A percentile compares a stretch with the other conserved stretches of the same genome.
Evolutionary conservation across 202 grass and related monocot species (phyloP).

Genomic region (Setaria viridis): DNA sequence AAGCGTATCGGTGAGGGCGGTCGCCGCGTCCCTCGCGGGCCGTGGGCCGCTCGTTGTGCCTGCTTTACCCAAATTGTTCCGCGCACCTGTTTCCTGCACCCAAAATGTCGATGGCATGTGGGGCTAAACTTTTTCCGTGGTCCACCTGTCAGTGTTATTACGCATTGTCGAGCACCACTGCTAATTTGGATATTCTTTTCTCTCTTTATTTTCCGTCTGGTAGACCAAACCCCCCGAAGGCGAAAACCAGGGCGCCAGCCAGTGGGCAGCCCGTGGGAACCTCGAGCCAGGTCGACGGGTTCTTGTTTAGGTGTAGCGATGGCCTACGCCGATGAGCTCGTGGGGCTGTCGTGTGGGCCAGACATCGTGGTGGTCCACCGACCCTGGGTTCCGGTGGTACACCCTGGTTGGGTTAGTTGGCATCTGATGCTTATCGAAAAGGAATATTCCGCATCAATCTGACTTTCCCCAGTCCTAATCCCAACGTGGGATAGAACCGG

Average conservation of each 20-base stretch:
- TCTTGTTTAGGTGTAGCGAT: neutral
- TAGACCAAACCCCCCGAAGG: neutral
- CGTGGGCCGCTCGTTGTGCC: slow-evolving; percentile 26
- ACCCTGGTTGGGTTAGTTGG: slow-evolving; percentile 6
- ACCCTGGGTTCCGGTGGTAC: neutral
- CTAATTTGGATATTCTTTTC: too few relatives aligned
- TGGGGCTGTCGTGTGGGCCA: neutral
- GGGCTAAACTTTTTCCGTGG: neutral
- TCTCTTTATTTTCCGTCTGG: neutral
- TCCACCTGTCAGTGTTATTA: neutral
- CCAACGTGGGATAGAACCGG: neutral
- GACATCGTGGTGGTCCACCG: neutral
- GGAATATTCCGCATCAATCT: slow-evolving; percentile 28
- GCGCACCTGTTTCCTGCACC: neutral
- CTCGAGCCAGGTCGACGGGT: neutral
- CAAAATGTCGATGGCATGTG: neutral
- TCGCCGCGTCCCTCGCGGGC: neutral
- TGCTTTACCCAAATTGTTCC: neutral
- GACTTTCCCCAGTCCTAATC: neutral
- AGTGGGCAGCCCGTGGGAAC: neutral
- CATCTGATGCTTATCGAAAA: neutral
- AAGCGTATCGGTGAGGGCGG: neutral
- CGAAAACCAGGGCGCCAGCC: neutral
- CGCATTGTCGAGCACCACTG: neutral
- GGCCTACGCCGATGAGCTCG: neutral